A percentile compares a stretch with the other conserved stretches of the same genome.
Evolutionary conservation across 2,329 filamentous ascomycete genomes (phyloP).

Genomic region (Gremmenia infestans): DNA sequence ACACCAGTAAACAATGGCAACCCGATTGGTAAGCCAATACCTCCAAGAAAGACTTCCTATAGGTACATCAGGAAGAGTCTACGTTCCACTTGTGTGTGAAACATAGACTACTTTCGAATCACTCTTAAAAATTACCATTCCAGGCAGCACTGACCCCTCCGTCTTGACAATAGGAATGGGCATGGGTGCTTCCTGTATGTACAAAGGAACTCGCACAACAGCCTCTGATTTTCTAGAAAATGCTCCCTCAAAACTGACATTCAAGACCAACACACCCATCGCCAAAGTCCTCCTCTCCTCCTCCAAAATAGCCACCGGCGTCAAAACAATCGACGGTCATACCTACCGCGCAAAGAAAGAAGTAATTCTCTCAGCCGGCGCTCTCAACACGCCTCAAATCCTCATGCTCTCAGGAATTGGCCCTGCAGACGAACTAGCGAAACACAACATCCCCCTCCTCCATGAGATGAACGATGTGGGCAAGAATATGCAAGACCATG

Average conservation of each 20-base stretch:
- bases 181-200: conserved; percentile 44
- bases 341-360: conserved; percentile 33
- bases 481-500: conserved; percentile 47
- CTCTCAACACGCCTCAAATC: conserved; percentile 42
- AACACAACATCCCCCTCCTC: conserved; percentile 46
- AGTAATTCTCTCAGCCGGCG: conserved; percentile 44
- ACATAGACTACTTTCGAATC: not conserved
- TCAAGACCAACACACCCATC: conserved; percentile 45
- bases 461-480: conserved; percentile 61
- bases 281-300: conserved; percentile 43
- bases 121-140: not conserved
- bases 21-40: conserved; percentile 36
- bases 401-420: conserved; percentile 45
- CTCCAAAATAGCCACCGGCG: conserved; percentile 40
- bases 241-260: conserved; percentile 45
- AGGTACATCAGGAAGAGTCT: too few species aligned
- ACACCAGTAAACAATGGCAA: conserved; percentile 54
- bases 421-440: conserved; percentile 34
- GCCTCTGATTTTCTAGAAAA: conserved; percentile 44
- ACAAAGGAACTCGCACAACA: conserved; percentile 44
- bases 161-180: conserved; percentile 39
- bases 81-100: too few species aligned
- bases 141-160: not conserved
- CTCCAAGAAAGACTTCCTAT: not conserved
- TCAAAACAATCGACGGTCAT: conserved; percentile 37